Evolutionary conservation across 2,329 filamentous ascomycete species (phyloP).

Genomic region (Clonostachys byssicola): DNA sequence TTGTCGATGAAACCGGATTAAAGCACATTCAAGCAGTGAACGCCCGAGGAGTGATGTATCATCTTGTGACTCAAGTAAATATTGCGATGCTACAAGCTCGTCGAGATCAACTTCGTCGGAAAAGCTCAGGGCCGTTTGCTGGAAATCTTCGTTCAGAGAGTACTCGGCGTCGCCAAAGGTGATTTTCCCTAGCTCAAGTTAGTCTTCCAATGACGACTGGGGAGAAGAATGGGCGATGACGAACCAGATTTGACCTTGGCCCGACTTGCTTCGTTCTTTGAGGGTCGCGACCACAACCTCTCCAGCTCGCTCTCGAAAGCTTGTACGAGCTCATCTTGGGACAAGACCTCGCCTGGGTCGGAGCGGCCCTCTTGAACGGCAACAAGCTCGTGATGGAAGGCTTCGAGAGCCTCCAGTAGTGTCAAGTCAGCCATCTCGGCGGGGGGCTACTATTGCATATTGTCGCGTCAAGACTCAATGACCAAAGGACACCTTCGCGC

Average conservation of each 20-base stretch:
- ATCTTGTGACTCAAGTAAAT: constrained; percentile 70
- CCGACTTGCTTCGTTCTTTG: constrained; percentile 72
- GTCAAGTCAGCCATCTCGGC: constrained; percentile 68
- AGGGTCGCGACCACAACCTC: constrained; percentile 68
- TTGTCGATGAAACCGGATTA: constrained; percentile 85
- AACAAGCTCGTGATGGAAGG: constrained; percentile 80
- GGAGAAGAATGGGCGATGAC: neutral
- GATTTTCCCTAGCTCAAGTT: constrained; percentile 60
- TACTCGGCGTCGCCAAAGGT: constrained; percentile 70
- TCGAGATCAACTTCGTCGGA: constrained; percentile 88
- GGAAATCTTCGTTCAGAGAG: constrained; percentile 80
- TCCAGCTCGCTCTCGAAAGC: constrained; percentile 70
- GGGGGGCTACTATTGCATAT: constrained; percentile 40
- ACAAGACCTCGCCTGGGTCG: constrained; percentile 59
- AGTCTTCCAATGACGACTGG: neutral
- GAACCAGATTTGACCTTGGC: constrained; percentile 63
- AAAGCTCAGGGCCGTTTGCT: constrained; percentile 74
- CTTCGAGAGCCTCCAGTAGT: constrained; percentile 73
- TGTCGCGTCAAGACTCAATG: constrained; percentile 8
- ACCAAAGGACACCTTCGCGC: too few species aligned
- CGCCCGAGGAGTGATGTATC: constrained; percentile 67
- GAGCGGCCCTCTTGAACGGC: constrained; percentile 67
- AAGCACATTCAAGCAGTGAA: constrained; percentile 69
- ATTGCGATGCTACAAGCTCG: constrained; percentile 76
- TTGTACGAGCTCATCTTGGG: constrained; percentile 65